Conservation (phyloP, 805 yeast genomes). For the Sugiyamaella boreocaroliniensis region DNA sequence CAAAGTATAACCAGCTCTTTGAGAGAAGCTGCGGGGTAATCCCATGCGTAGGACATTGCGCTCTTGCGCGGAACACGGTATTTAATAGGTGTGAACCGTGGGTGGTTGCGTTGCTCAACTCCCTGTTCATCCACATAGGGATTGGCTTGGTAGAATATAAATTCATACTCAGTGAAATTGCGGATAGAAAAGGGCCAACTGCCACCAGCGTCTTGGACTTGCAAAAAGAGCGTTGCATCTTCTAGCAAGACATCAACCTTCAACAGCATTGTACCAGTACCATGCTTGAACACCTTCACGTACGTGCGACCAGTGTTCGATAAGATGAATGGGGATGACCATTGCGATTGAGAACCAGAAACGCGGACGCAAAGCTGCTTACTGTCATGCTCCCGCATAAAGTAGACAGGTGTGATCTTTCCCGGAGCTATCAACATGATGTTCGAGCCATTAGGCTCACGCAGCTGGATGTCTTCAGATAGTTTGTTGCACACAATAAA, state of each 20-base stretch:
- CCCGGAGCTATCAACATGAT: slow-evolving; percentile 23
- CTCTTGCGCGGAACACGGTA: slow-evolving; percentile 82
- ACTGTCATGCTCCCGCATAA: slow-evolving; percentile 45
- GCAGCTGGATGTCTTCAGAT: slow-evolving; percentile 48
- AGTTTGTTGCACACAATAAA: slow-evolving; percentile 64
- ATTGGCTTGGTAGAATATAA: slow-evolving; percentile 78
- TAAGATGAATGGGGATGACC: slow-evolving; percentile 86
- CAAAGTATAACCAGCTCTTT: slow-evolving; percentile 73
- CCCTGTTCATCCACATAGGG: slow-evolving; percentile 63
- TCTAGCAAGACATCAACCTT: slow-evolving; percentile 73
- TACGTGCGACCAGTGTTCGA: slow-evolving; percentile 78
- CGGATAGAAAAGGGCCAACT: slow-evolving; percentile 92
- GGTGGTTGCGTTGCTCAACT: slow-evolving; percentile 45
- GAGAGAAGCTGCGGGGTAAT: slow-evolving; percentile 82
- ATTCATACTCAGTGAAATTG: slow-evolving; percentile 83
- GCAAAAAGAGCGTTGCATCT: slow-evolving; percentile 72
- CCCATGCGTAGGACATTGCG: slow-evolving; percentile 98
- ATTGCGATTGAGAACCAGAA: slow-evolving; percentile 45
- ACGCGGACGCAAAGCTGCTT: slow-evolving; percentile 60
- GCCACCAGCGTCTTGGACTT: slow-evolving; percentile 61
- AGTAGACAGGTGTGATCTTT: slow-evolving; percentile 36
- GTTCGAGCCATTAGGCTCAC: slow-evolving; percentile 61
- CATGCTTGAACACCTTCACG: slow-evolving; percentile 58
- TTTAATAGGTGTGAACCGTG: slow-evolving; percentile 65
- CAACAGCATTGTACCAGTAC: slow-evolving; percentile 52